Evolutionary conservation across 2,329 filamentous ascomycete genomes (phyloP).

Genomic region (Aspergillus persii): DNA sequence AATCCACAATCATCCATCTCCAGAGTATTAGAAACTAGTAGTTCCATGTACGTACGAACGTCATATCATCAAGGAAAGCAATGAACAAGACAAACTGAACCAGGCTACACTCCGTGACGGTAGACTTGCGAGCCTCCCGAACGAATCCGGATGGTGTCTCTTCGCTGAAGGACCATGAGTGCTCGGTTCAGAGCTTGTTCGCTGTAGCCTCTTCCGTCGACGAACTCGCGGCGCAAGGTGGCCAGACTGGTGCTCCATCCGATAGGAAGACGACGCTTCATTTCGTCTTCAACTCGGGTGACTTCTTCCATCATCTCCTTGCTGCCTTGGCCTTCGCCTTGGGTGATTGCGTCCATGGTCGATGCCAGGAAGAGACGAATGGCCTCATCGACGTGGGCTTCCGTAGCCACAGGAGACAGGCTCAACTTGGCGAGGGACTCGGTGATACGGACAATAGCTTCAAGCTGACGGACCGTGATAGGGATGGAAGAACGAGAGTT

Average conservation of each 20-base stretch:
- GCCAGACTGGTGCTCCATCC: conserved; percentile 92
- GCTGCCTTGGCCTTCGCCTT: conserved; percentile 78
- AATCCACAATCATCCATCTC: background rate
- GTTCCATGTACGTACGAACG: conserved; percentile 2
- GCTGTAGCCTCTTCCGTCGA: conserved; percentile 84
- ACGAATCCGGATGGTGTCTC: conserved; percentile 65
- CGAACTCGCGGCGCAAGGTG: conserved; percentile 83
- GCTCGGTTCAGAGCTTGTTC: conserved; percentile 84
- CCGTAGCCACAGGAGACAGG: conserved; percentile 80
- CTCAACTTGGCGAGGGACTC: conserved; percentile 92
- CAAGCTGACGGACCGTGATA: conserved; percentile 94
- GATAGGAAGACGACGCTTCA: conserved; percentile 82
- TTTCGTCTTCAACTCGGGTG: conserved; percentile 79
- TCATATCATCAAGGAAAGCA: conserved; percentile 11
- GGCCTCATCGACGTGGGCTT: conserved; percentile 92
- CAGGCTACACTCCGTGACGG: conserved; percentile 44
- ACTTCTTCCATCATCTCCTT: conserved; percentile 91
- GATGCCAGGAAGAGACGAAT: conserved; percentile 94
- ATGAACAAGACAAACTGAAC: conserved; percentile 7
- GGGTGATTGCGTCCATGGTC: conserved; percentile 96
- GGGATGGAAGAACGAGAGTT: conserved; percentile 91
- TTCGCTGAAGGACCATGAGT: conserved; percentile 78
- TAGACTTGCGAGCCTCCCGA: conserved; percentile 51
- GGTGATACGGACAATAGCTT: conserved; percentile 95
- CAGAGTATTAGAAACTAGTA: background rate